Evolutionary conservation across 2,329 filamentous ascomycete species (phyloP), one percentile per base, ranked within the genome.

Genomic region (Talaromyces sp.): DNA sequence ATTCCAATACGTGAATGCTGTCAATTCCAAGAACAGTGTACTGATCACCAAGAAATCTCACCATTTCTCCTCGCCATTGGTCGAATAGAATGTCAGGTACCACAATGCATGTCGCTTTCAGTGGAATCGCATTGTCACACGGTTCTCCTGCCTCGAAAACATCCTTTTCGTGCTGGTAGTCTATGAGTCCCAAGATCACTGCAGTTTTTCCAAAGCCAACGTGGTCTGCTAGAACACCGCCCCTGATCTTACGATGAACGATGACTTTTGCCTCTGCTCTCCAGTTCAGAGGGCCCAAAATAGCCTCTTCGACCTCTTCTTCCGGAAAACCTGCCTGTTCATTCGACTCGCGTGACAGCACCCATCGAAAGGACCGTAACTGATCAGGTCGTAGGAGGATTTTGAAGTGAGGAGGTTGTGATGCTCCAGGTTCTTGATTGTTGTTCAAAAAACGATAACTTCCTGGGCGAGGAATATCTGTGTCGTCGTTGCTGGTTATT

Each of bases 141-240:
- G 39, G 58, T 5, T 60, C 57, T 22, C 57, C 49, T 9, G 67
- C 22, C 11, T 66, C 49, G 56, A 65, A 11, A 43, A 62, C 47
- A 52, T 75, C 70, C 11, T 65, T 66, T 10, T 75, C 66, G 35
- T 80, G 79, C 52, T 83, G 79, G 3, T 76, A 73, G 41, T 85
- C 79, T 35, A 89, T 82, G 9, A 90, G 73, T 0, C 81, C 86
- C 13, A 90, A 78, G 2, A 82, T 83, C 0, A 85, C 83, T 1
- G 87, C 83, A 0, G 88, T 90, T 70, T 91, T 90, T 0, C 89
- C 89, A 70, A 88, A 90, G 0, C 86, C 87, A 39, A 89, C 86
- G 52, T 86, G 81, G 70, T 89, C 87, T 2, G 87, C 87, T 39
- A 89, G 78, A 19, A 90, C 80, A 5, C 88, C 88, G 13, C 88